Evolutionary conservation across 2,329 filamentous ascomycete genomes (phyloP).

Genomic region (Bipolaris zeicola): DNA sequence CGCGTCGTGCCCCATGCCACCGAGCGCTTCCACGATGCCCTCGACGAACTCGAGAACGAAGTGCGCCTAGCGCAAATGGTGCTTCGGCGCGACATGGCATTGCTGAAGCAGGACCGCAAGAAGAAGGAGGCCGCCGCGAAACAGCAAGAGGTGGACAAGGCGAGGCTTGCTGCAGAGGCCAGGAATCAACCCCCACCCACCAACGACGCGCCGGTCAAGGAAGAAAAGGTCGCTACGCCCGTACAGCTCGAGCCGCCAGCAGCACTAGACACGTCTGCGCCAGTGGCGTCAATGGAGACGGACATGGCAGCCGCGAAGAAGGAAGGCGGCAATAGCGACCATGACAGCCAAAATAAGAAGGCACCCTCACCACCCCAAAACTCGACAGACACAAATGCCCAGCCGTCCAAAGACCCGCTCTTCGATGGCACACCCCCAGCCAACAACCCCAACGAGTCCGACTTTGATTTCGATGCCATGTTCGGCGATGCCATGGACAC

Average conservation of each 20-base stretch:
- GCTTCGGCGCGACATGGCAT: constrained; percentile 45
- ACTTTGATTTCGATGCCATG: constrained; percentile 49
- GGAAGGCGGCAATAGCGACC: constrained; percentile 8
- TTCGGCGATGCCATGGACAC: constrained; percentile 42
- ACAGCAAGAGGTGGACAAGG: constrained; percentile 39
- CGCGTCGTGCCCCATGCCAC: constrained; percentile 50
- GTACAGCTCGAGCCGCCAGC: constrained; percentile 13
- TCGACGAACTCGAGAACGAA: constrained; percentile 58
- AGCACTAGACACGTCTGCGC: constrained; percentile 12
- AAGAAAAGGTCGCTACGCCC: constrained; percentile 22
- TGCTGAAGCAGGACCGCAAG: constrained; percentile 43
- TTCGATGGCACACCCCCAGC: constrained; percentile 40
- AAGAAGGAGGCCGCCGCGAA: constrained; percentile 44
- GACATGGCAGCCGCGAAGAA: constrained; percentile 17
- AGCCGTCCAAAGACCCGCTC: constrained; percentile 32
- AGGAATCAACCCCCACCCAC: constrained; percentile 15
- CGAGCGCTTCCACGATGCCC: constrained; percentile 55
- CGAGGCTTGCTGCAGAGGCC: constrained; percentile 39
- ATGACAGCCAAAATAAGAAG: constrained; percentile 10
- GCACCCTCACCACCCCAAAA: constrained; percentile 5
- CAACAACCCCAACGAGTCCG: constrained; percentile 39
- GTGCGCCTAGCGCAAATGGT: constrained; percentile 46
- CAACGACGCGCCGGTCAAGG: constrained; percentile 18
- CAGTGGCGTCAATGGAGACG: constrained; percentile 14
- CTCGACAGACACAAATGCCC: constrained; percentile 23